Conservation (phyloP, 768 basidiomycete genomes). For the Hemileccinum rubropunctum region DNA sequence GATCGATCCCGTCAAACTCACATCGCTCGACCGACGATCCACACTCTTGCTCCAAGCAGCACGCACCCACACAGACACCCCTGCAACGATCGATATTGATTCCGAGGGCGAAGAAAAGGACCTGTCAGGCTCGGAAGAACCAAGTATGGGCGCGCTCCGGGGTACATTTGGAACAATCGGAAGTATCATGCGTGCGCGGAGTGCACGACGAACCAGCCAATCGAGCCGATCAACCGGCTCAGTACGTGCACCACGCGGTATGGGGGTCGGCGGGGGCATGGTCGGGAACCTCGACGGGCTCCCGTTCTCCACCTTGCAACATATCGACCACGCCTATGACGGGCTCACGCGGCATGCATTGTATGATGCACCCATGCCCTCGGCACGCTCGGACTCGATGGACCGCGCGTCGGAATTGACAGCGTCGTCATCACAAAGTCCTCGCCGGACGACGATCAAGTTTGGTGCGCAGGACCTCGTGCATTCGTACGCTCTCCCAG, state of each 20-base stretch:
- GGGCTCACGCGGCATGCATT: slow-evolving; percentile 78
- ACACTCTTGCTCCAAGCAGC: slow-evolving; percentile 92
- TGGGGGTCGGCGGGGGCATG: slow-evolving; percentile 28
- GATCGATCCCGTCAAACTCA: slow-evolving; percentile 80
- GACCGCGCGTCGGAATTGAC: slow-evolving; percentile 39
- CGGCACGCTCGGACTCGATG: slow-evolving; percentile 28
- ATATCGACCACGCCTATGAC: slow-evolving; percentile 36
- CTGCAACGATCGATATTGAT: slow-evolving; percentile 28
- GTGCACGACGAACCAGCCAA: slow-evolving; percentile 50
- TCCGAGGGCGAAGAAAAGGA: slow-evolving; percentile 62
- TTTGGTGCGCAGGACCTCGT: slow-evolving; percentile 73
- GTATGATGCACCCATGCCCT: slow-evolving; percentile 83
- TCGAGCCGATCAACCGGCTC: slow-evolving; percentile 35
- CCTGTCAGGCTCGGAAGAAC: slow-evolving; percentile 69
- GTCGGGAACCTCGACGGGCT: slow-evolving; percentile 24
- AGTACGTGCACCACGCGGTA: slow-evolving; percentile 13
- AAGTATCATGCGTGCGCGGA: slow-evolving; percentile 78
- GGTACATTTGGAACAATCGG: slow-evolving; percentile 92
- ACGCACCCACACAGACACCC: slow-evolving; percentile 59
- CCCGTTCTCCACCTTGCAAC: slow-evolving; percentile 23
- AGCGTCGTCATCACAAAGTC: slow-evolving; percentile 28
- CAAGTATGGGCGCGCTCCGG: slow-evolving; percentile 88
- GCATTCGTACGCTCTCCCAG: slow-evolving; percentile 67
- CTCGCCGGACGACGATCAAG: slow-evolving; percentile 61
- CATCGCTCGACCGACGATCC: slow-evolving; percentile 81